A percentile compares a stretch with the other conserved stretches of the same genome.
phyloP scores from a whole-genome alignment of 352 stramenopile species.

The Globisporangium yorkense region DNA sequence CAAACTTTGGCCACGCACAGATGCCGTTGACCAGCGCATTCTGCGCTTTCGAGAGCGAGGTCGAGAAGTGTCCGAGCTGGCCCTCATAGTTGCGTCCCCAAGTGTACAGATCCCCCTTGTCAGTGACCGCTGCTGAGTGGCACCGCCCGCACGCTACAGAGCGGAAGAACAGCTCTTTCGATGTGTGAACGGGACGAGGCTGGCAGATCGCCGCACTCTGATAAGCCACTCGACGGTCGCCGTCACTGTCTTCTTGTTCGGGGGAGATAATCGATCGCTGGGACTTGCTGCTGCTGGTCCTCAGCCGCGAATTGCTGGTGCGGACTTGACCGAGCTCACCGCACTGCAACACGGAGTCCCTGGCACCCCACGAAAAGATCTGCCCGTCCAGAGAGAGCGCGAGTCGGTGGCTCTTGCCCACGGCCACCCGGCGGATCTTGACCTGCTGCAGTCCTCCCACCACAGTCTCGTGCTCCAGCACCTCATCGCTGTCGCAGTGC shows the following conservation, averaged over 20 bases:
- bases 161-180: constrained; percentile 44
- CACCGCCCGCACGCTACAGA: constrained; percentile 61
- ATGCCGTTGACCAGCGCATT: constrained; percentile 43
- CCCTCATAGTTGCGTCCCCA: constrained; percentile 87
- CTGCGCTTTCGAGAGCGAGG: constrained; percentile 22
- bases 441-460: constrained; percentile 31
- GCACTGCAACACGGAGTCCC: constrained; percentile 16
- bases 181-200: constrained; percentile 28
- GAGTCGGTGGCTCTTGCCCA: constrained; percentile 52
- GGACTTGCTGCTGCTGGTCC: constrained; percentile 9
- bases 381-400: constrained; percentile 53
- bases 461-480: constrained; percentile 30
- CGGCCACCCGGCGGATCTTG: constrained; percentile 44
- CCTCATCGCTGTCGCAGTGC: constrained; percentile 2
- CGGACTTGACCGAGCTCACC: constrained; percentile 41
- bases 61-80: constrained; percentile 65
- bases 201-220: constrained; percentile 15
- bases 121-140: constrained; percentile 71
- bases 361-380: constrained; percentile 56
- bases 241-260: constrained; percentile 12
- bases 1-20: constrained; percentile 73
- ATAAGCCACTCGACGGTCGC: neutral
- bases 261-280: constrained; percentile 5
- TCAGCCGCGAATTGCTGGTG: constrained; percentile 3
- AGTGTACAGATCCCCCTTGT: constrained; percentile 82